A percentile compares a stretch with the other conserved stretches of the same genome.
Conservation (phyloP, 176 grass and related monocot genomes). For the Carex parvula region DNA sequence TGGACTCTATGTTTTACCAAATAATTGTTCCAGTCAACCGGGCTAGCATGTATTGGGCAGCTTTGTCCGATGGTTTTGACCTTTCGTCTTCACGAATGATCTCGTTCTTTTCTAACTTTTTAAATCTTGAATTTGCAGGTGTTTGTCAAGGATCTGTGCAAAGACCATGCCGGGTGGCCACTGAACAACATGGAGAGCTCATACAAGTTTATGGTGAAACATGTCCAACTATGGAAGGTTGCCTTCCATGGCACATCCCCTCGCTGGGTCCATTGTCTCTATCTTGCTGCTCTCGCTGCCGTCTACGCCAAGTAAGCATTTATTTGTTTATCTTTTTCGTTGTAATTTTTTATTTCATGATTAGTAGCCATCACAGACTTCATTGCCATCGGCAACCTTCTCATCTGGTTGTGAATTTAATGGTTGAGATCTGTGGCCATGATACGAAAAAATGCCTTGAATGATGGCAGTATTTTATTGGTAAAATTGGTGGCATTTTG, state of each 20-base stretch:
- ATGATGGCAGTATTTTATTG: neutral
- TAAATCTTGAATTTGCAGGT: slow-evolving; percentile 42
- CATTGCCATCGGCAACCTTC: neutral
- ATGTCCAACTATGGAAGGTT: slow-evolving; percentile 98
- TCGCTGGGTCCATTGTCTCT: slow-evolving; percentile 82
- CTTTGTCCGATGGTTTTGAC: neutral
- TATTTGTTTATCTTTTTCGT: neutral
- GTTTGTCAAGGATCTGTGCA: slow-evolving; percentile 95
- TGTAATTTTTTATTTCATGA: neutral
- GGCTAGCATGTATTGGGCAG: neutral
- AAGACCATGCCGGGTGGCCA: slow-evolving; percentile 94
- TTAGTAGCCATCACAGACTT: neutral
- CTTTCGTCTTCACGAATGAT: neutral
- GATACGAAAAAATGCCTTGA: neutral
- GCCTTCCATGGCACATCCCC: slow-evolving; percentile 94
- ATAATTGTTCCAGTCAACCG: neutral
- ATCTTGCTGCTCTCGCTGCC: slow-evolving; percentile 75
- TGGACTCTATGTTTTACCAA: neutral
- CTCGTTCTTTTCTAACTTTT: slow-evolving; percentile 5
- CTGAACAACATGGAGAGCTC: slow-evolving; percentile 97
- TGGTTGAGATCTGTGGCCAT: neutral
- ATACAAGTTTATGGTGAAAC: slow-evolving; percentile 99
- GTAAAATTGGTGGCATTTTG: neutral
- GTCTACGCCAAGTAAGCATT: slow-evolving; percentile 89
- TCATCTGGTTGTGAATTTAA: neutral